phyloP scores from a whole-genome alignment of 495 filamentous ascomycete genomes.

The Aspergillus taichungensis region DNA sequence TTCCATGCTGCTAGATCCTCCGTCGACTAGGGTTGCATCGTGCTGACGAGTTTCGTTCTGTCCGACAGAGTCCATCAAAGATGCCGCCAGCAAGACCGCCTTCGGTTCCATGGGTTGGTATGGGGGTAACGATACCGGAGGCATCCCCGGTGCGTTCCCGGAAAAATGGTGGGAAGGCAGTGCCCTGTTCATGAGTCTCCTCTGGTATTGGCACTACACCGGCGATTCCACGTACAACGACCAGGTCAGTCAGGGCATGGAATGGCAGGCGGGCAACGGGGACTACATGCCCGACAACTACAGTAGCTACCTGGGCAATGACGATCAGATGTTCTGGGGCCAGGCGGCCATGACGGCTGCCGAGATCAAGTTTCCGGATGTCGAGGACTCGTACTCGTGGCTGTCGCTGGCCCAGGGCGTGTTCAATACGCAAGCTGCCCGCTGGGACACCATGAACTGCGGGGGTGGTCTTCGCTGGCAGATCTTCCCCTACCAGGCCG shows the following conservation, averaged over 20 bases:
- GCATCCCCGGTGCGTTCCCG: slow-evolving; percentile 49
- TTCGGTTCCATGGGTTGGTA: slow-evolving; percentile 65
- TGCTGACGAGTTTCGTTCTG: background rate
- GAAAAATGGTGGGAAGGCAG: slow-evolving; percentile 73
- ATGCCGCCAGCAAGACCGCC: slow-evolving; percentile 48
- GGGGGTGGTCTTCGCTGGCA: slow-evolving; percentile 50
- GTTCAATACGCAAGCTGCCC: slow-evolving; percentile 59
- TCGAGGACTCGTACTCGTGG: slow-evolving; percentile 50
- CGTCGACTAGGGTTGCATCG: no score
- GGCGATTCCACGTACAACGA: slow-evolving; percentile 46
- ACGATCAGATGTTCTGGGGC: slow-evolving; percentile 52
- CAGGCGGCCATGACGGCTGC: slow-evolving; percentile 48
- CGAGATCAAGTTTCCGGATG: slow-evolving; percentile 40
- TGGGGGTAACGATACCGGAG: slow-evolving; percentile 52
- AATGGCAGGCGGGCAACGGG: slow-evolving; percentile 37
- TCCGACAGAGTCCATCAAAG: slow-evolving; percentile 53
- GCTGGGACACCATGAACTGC: slow-evolving; percentile 43
- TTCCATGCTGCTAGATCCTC: no score
- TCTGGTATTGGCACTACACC: slow-evolving; percentile 50
- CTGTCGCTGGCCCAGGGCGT: slow-evolving; percentile 68
- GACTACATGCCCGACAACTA: slow-evolving; percentile 42
- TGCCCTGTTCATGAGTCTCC: slow-evolving; percentile 44
- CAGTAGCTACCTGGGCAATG: slow-evolving; percentile 42
- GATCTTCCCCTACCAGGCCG: slow-evolving; percentile 42
- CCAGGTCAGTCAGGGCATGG: slow-evolving; percentile 39